Evolutionary conservation across 2,329 filamentous ascomycete species (phyloP).

Genomic region (Acephala macrosclerotiorum): DNA sequence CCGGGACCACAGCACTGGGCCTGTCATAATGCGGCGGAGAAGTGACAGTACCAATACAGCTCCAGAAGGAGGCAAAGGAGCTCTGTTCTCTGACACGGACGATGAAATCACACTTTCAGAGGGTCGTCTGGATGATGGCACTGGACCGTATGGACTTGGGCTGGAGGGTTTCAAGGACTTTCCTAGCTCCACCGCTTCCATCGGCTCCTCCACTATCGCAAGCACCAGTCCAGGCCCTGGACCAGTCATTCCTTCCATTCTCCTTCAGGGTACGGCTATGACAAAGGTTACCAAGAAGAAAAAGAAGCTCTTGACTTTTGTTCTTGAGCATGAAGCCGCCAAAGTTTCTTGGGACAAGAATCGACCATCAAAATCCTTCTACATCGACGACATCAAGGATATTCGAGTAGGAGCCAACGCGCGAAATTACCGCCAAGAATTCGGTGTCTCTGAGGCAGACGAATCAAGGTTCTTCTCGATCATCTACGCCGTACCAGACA

Average conservation of each 20-base stretch:
- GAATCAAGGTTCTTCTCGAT: constrained; percentile 88
- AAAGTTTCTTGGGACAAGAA: constrained; percentile 88
- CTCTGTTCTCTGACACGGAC: constrained; percentile 61
- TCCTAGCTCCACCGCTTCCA: constrained; percentile 57
- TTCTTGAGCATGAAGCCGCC: constrained; percentile 82
- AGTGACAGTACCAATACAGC: constrained; percentile 87
- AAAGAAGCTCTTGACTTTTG: constrained; percentile 73
- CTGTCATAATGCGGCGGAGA: constrained; percentile 83
- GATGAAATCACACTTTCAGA: constrained; percentile 60
- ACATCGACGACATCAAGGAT: constrained; percentile 94
- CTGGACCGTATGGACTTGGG: constrained; percentile 20
- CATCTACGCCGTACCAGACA: constrained; percentile 81
- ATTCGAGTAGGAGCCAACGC: constrained; percentile 86
- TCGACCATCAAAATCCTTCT: constrained; percentile 82
- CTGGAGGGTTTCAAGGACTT: constrained; percentile 47
- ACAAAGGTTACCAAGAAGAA: constrained; percentile 86
- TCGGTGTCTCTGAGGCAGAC: constrained; percentile 70
- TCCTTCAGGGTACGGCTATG: constrained; percentile 81
- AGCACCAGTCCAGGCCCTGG: constrained; percentile 54
- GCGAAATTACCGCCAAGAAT: constrained; percentile 88
- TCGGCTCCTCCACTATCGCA: constrained; percentile 53
- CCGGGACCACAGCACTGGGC: constrained; percentile 88
- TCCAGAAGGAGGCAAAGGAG: constrained; percentile 54
- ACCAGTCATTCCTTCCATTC: constrained; percentile 77
- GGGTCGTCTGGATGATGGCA: constrained; percentile 46